phyloP scores from a whole-genome alignment of 2,329 filamentous ascomycete species.

The Trichoderma koningii region DNA sequence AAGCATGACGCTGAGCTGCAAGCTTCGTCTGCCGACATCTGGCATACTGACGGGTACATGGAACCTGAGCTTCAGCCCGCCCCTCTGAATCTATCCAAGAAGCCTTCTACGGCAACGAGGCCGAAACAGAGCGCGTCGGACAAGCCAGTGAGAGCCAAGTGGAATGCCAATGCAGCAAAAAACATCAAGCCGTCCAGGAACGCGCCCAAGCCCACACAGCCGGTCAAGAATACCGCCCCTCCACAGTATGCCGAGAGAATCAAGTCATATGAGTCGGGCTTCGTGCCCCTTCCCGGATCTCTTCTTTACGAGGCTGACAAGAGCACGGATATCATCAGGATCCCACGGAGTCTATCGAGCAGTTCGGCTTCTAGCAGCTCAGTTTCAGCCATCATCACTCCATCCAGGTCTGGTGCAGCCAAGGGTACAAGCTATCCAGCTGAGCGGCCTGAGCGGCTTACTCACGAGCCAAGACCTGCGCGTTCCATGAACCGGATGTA shows the following conservation, averaged over 20 bases:
- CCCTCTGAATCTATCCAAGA: constrained; percentile 32
- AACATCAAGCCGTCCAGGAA: neutral
- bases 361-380: constrained; percentile 8
- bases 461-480: neutral
- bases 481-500: constrained; percentile 9
- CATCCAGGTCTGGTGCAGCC: constrained; percentile 28
- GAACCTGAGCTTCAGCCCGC: constrained; percentile 33
- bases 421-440: neutral
- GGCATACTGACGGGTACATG: constrained; percentile 30
- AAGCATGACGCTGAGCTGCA: constrained; percentile 26
- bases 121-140: neutral
- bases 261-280: constrained; percentile 15
- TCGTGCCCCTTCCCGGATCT: constrained; percentile 20
- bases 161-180: neutral
- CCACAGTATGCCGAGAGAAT: neutral
- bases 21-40: constrained; percentile 33
- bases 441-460: neutral
- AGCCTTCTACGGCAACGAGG: neutral
- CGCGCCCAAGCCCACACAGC: neutral
- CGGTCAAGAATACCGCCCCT: neutral
- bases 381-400: constrained; percentile 31
- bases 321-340: constrained; percentile 10
- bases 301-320: constrained; percentile 23
- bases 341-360: constrained; percentile 27
- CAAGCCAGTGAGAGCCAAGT: neutral